Evolutionary conservation across 208 protist species (phyloP).

Genomic region (Crithidia sp.): DNA sequence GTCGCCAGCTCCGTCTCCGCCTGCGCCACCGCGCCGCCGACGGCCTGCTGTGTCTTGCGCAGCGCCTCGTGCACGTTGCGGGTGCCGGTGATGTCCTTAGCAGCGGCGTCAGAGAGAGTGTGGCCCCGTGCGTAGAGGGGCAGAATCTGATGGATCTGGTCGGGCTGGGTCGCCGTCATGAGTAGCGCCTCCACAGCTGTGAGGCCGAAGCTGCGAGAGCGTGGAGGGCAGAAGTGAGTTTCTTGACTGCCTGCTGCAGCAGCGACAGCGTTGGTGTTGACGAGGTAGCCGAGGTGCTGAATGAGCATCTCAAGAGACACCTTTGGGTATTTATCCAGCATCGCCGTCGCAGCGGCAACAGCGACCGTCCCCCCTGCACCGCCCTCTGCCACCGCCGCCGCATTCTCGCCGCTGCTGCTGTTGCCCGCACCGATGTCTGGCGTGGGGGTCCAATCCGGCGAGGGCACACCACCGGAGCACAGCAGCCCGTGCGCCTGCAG

Average conservation of each 20-base stretch:
- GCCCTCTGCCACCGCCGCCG: no score
- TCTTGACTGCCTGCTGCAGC: no score
- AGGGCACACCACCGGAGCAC: slow-evolving; percentile 53
- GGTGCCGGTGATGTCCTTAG: slow-evolving; percentile 51
- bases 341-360: slow-evolving; percentile 1
- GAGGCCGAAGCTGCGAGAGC: slow-evolving; percentile 51
- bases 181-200: slow-evolving; percentile 66
- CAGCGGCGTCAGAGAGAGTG: slow-evolving; percentile 43
- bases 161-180: slow-evolving; percentile 51
- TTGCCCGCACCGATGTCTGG: slow-evolving; percentile 13
- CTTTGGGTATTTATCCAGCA: slow-evolving; percentile 65
- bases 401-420: background rate
- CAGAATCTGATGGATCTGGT: slow-evolving; percentile 63
- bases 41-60: slow-evolving; percentile 40
- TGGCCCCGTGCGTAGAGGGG: slow-evolving; percentile 68
- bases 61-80: slow-evolving; percentile 66
- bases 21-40: slow-evolving; percentile 12
- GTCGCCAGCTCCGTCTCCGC: slow-evolving; percentile 15
- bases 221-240: slow-evolving; percentile 30
- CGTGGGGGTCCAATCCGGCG: slow-evolving; percentile 47
- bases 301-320: slow-evolving; percentile 49
- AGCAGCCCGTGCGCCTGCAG: slow-evolving; percentile 72
- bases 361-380: no score
- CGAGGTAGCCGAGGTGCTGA: slow-evolving; percentile 46
- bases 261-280: background rate